Conservation (phyloP, 2,329 filamentous ascomycete genomes). For the Dactylellina cionopaga region DNA sequence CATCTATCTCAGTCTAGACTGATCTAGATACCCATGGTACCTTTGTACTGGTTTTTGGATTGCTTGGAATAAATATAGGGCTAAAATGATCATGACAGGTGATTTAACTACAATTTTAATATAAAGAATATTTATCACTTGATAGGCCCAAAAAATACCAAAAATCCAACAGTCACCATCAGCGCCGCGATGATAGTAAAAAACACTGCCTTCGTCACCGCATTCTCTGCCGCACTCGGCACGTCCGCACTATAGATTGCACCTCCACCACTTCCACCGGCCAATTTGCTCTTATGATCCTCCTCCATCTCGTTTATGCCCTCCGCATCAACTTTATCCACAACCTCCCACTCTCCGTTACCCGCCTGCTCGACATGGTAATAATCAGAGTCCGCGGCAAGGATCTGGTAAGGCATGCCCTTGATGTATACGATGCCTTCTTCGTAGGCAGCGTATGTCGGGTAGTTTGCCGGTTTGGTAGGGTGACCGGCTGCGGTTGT, state of each 20-base stretch:
- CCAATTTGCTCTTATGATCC: conserved; percentile 12
- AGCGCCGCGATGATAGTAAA: conserved; percentile 14
- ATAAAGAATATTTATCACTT: conserved; percentile 1
- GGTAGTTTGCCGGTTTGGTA: conserved; percentile 10
- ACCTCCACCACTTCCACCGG: background rate
- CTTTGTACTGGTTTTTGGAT: no score
- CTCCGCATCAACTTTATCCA: conserved; percentile 5
- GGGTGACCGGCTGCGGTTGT: conserved; percentile 11
- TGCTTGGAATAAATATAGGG: no score
- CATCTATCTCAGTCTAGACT: no score
- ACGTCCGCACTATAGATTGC: conserved; percentile 36
- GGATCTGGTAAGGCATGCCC: conserved; percentile 23
- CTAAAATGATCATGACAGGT: no score
- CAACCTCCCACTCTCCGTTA: conserved; percentile 19
- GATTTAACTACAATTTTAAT: no score
- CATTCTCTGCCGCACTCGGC: conserved; percentile 29
- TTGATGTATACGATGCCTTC: conserved; percentile 36
- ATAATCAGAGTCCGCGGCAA: conserved; percentile 30
- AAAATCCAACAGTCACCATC: conserved; percentile 27
- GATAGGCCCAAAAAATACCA: conserved; percentile 28
- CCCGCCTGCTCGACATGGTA: background rate
- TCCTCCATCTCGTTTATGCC: background rate
- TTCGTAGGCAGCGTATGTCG: conserved; percentile 28
- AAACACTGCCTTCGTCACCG: conserved; percentile 44
- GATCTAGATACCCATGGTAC: no score